Evolutionary conservation across 371 early-diverging fungal genomes (phyloP).

Genomic region (Actinomortierella wolfii): DNA sequence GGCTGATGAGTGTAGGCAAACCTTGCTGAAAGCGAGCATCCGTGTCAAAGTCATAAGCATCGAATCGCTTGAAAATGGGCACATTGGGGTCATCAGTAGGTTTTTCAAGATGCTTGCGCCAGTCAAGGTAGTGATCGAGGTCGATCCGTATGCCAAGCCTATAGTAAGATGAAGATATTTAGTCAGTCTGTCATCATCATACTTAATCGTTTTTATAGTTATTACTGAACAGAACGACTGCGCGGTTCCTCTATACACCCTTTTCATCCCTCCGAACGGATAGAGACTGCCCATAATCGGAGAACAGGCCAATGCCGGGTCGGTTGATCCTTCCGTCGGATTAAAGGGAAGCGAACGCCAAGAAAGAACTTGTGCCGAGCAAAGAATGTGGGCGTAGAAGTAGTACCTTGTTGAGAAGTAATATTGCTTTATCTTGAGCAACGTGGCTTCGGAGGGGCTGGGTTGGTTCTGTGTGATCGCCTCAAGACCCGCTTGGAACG

Average conservation of each 20-base stretch:
- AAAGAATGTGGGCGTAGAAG: too few relatives aligned
- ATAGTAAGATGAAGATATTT: not conserved
- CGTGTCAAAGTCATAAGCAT: conserved; percentile 56
- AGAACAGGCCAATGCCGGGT: too few relatives aligned
- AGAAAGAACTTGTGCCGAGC: too few relatives aligned
- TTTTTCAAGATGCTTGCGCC: conserved; percentile 44
- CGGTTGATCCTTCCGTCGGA: conserved; percentile 10
- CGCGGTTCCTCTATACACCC: too few relatives aligned
- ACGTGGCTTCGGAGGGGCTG: conserved; percentile 22
- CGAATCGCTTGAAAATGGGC: conserved; percentile 48
- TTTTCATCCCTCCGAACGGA: too few relatives aligned
- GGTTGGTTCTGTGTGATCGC: conserved; percentile 39
- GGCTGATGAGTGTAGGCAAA: conserved; percentile 51
- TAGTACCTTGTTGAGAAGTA: conserved; percentile 53
- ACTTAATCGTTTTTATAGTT: too few relatives aligned
- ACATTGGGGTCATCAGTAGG: conserved; percentile 41
- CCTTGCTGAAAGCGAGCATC: conserved; percentile 52
- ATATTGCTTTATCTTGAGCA: conserved; percentile 60
- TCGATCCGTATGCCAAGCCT: conserved; percentile 53
- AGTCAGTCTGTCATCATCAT: too few relatives aligned
- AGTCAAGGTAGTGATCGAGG: conserved; percentile 51
- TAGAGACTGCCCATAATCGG: too few relatives aligned
- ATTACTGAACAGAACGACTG: too few relatives aligned
- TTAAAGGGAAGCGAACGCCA: too few relatives aligned
- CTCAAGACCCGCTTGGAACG: conserved; percentile 53